Conservation (phyloP, 2,329 filamentous ascomycete genomes). For the Neospermospora avenae region DNA sequence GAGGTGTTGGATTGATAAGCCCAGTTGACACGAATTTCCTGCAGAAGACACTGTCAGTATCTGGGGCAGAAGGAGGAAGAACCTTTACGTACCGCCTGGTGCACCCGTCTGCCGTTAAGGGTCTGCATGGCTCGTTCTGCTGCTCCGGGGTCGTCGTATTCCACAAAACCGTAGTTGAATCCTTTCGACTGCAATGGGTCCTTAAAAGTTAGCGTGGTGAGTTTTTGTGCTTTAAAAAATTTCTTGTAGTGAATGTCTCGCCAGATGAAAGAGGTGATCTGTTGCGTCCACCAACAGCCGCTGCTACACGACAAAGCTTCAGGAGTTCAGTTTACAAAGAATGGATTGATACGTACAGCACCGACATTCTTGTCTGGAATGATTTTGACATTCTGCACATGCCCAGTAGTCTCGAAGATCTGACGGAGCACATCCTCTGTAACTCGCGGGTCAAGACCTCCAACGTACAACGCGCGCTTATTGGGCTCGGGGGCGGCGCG, state of each 20-base stretch:
- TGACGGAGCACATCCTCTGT: constrained; percentile 95
- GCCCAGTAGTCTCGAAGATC: constrained; percentile 97
- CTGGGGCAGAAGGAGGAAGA: neutral
- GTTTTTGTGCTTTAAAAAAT: neutral
- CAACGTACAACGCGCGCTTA: constrained; percentile 95
- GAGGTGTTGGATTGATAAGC: constrained; percentile 94
- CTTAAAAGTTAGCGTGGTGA: constrained; percentile 3
- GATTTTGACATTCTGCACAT: constrained; percentile 98
- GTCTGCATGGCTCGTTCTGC: constrained; percentile 97
- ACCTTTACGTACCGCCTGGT: constrained; percentile 75
- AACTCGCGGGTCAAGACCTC: constrained; percentile 89
- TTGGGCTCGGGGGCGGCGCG: constrained; percentile 96
- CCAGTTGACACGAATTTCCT: constrained; percentile 99
- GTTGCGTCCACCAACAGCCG: constrained; percentile 26
- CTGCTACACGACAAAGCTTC: constrained; percentile 17
- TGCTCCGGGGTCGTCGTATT: constrained; percentile 96
- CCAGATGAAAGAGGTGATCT: constrained; percentile 18
- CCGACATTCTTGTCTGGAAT: constrained; percentile 99
- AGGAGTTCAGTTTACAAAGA: constrained; percentile 27
- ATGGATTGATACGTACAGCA: constrained; percentile 41
- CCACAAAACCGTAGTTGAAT: constrained; percentile 98
- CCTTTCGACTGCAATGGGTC: constrained; percentile 70
- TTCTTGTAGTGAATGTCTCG: constrained; percentile 2
- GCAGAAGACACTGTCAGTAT: constrained; percentile 30
- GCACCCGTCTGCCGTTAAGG: constrained; percentile 89